phyloP scores from a whole-genome alignment of 2,329 filamentous ascomycete species.

The Ustulina deusta region DNA sequence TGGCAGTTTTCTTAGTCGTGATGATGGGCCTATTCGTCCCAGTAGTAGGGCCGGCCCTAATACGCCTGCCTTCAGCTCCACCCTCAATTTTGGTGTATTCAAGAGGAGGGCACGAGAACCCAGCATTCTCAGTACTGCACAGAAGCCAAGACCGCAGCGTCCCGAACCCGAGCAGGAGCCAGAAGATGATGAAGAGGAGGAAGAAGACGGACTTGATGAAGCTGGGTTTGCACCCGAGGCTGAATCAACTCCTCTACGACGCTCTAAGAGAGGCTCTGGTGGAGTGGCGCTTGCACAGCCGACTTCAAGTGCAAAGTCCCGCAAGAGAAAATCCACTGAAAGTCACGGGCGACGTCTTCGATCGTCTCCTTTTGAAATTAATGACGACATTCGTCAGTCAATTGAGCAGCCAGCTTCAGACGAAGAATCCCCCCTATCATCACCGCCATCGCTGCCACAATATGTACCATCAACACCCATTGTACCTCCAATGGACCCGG shows the following conservation, averaged over 20 bases:
- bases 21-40: slow-evolving; percentile 51
- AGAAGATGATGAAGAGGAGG: slow-evolving; percentile 56
- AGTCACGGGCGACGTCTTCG: slow-evolving; percentile 53
- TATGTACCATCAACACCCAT: slow-evolving; percentile 55
- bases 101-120: slow-evolving; percentile 69
- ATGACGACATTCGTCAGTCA: slow-evolving; percentile 39
- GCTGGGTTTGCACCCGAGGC: slow-evolving; percentile 72
- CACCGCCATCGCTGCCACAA: slow-evolving; percentile 40
- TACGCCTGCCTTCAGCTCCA: slow-evolving; percentile 52
- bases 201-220: slow-evolving; percentile 53
- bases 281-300: slow-evolving; percentile 43
- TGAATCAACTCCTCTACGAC: slow-evolving; percentile 74
- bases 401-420: slow-evolving; percentile 46
- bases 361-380: slow-evolving; percentile 52
- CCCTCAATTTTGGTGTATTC: slow-evolving; percentile 68
- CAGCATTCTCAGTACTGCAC: slow-evolving; percentile 69
- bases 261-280: slow-evolving; percentile 56
- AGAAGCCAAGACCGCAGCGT: slow-evolving; percentile 54
- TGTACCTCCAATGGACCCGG: slow-evolving; percentile 55
- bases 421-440: slow-evolving; percentile 43
- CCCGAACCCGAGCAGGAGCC: slow-evolving; percentile 49
- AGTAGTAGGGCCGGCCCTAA: slow-evolving; percentile 51
- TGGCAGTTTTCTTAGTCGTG: slow-evolving; percentile 50
- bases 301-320: slow-evolving; percentile 54
- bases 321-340: slow-evolving; percentile 69